Evolutionary conservation across 2,329 filamentous ascomycete genomes (phyloP).

Genomic region (Knoxdaviesia proteae): DNA sequence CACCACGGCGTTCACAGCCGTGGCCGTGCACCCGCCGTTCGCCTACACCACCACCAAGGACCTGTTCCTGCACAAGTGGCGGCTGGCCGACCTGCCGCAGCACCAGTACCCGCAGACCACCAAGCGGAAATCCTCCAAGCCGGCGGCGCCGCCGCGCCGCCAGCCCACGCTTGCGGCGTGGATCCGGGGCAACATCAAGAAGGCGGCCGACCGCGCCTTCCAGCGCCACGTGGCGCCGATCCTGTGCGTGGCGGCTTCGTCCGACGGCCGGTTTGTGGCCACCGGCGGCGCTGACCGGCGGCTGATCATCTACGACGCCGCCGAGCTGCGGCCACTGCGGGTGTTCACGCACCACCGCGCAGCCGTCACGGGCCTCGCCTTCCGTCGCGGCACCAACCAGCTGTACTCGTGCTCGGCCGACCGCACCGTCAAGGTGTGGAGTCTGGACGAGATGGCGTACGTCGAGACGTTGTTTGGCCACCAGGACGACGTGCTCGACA

Average conservation of each 20-base stretch:
- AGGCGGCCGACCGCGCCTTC: constrained; percentile 41
- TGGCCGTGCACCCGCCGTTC: constrained; percentile 60
- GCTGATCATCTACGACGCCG: constrained; percentile 74
- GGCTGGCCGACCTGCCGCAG: constrained; percentile 44
- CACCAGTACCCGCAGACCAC: constrained; percentile 39
- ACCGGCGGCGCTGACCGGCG: constrained; percentile 74
- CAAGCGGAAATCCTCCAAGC: constrained; percentile 35
- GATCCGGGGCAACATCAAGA: constrained; percentile 39
- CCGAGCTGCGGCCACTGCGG: constrained; percentile 54
- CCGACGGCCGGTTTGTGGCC: constrained; percentile 76
- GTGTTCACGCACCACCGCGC: constrained; percentile 87
- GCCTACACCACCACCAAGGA: constrained; percentile 83
- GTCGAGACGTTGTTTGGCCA: constrained; percentile 93
- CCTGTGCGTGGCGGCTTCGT: constrained; percentile 64
- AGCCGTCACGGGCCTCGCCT: constrained; percentile 64
- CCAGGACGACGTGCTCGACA: constrained; percentile 71
- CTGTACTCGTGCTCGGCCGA: constrained; percentile 82
- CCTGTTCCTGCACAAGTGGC: constrained; percentile 72
- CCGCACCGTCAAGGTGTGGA: constrained; percentile 90
- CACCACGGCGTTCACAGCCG: constrained; percentile 54
- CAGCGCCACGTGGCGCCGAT: constrained; percentile 66
- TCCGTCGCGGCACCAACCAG: constrained; percentile 74
- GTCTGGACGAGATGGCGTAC: constrained; percentile 76
- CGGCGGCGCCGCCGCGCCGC: constrained; percentile 33
- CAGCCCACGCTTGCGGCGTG: constrained; percentile 42